Base-by-base conservation (phyloP, 2,329 filamentous ascomycete genomes). In the Clonostachys chloroleuca region DNA sequence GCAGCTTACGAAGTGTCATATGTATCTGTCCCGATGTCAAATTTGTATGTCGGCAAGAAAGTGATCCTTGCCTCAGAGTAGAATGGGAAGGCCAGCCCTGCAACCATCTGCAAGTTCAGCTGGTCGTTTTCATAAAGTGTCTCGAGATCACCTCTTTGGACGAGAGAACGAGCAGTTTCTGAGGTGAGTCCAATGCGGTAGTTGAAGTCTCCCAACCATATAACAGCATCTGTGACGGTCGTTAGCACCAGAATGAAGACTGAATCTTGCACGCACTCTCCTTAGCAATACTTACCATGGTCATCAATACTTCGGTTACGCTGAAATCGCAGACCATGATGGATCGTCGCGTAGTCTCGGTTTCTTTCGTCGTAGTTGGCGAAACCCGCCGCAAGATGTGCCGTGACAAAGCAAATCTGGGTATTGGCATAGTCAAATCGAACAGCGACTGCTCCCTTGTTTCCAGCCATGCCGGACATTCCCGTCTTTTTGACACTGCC, bases 171-270 rank as follows among this genome's bases (percentile, higher is more conserved):
- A 8, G 90, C 89, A 50, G 78, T 84, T 37, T 96, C 90, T 53
- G 89, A 83, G 41, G 78, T 79, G 48, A 97, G 75, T 2, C 92
- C 92, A 57, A 99, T 95, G 16, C 94, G 86, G 66, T 99, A 99
- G 62, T 99, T 99, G 73, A 99, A 99, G 65, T 99, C 94, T 6
- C 94, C 94, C 40, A 96, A 78, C 92, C 94, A 99, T 46, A 96
- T 86, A 35, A 97, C 86, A 18, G 88, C 78, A 55, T 85, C 81
- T 78, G 41, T 24, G 35, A 10, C 34, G 20, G 12, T 14, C 37
- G 42, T 20, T 17, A 40, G 34, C 24, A 43, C 40, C 6, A 44
- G 35, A 40, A 46, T 13, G 14, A 30, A 40, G 5, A 24, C 34
- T 39, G 36, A 41, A 4, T 33, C 24, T 30, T 2, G 24, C 43